Percentiles rank a stretch among this genome's conserved stretches.
phyloP scores from a whole-genome alignment of 345 rosid genomes.

The Citrus trifoliata region DNA sequence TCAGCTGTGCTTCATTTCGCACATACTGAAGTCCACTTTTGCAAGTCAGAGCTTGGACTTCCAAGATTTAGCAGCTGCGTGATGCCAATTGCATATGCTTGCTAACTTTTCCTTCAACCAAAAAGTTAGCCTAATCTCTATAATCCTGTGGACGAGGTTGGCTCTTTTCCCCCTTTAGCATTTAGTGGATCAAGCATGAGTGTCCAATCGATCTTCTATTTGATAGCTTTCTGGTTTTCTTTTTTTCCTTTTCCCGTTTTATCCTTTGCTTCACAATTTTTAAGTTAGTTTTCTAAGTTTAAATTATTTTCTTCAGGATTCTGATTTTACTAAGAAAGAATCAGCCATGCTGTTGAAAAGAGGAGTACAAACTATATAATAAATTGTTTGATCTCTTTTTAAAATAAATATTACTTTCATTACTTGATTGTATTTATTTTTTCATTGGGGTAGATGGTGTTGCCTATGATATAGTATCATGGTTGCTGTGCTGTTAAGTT shows the following conservation, averaged over 20 bases:
- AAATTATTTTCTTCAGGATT: background rate
- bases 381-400: background rate
- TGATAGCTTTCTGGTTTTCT: background rate
- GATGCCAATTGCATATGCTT: slow-evolving; percentile 82
- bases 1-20: slow-evolving; percentile 89
- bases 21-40: slow-evolving; percentile 78
- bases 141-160: slow-evolving; percentile 56
- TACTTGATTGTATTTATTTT: too few relatives aligned
- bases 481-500: background rate
- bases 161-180: background rate
- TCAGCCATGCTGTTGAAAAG: background rate
- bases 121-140: slow-evolving; percentile 46
- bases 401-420: too few relatives aligned
- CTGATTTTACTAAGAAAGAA: background rate
- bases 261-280: too few relatives aligned
- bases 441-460: background rate
- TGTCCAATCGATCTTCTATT: background rate
- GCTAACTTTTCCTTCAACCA: slow-evolving; percentile 84
- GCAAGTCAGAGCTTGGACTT: slow-evolving; percentile 81
- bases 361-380: background rate
- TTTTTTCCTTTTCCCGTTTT: background rate
- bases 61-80: slow-evolving; percentile 93
- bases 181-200: background rate
- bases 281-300: background rate
- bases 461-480: background rate